Conservation (phyloP, 2,329 filamentous ascomycete genomes). For the Neonectria ditissima region DNA sequence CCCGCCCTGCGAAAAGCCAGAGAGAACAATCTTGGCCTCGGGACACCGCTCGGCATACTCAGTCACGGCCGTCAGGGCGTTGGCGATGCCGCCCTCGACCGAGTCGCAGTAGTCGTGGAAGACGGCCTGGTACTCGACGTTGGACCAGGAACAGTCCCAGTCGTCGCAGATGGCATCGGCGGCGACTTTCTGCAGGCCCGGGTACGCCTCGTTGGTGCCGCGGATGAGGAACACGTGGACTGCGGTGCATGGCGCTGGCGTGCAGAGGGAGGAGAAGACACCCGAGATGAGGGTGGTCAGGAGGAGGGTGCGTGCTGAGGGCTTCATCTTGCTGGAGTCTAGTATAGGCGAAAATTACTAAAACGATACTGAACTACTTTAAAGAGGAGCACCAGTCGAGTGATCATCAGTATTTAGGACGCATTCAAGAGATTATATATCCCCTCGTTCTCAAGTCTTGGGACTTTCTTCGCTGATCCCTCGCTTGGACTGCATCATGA, state of each 20-base stretch:
- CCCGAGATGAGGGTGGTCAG: background rate
- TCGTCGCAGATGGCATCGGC: conserved; percentile 43
- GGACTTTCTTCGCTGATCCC: background rate
- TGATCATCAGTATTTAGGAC: background rate
- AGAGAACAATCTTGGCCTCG: conserved; percentile 54
- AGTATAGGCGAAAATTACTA: background rate
- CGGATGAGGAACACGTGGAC: conserved; percentile 47
- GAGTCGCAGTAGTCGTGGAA: conserved; percentile 50
- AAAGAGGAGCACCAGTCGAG: background rate
- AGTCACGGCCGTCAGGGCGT: conserved; percentile 52
- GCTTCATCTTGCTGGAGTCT: background rate
- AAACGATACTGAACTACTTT: background rate
- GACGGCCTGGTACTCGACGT: no score
- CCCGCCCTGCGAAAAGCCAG: conserved; percentile 56
- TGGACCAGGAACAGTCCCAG: conserved; percentile 38
- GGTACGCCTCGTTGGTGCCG: conserved; percentile 48
- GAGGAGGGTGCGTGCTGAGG: background rate
- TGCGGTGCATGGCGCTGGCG: conserved; percentile 35
- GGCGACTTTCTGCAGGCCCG: conserved; percentile 46
- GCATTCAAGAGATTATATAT: background rate
- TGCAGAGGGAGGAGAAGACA: background rate
- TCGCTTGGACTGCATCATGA: background rate
- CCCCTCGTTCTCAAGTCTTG: background rate
- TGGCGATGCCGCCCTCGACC: conserved; percentile 50
- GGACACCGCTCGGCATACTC: conserved; percentile 56